phyloP scores from a whole-genome alignment of 768 basidiomycete genomes.

The Suillus sp. region DNA sequence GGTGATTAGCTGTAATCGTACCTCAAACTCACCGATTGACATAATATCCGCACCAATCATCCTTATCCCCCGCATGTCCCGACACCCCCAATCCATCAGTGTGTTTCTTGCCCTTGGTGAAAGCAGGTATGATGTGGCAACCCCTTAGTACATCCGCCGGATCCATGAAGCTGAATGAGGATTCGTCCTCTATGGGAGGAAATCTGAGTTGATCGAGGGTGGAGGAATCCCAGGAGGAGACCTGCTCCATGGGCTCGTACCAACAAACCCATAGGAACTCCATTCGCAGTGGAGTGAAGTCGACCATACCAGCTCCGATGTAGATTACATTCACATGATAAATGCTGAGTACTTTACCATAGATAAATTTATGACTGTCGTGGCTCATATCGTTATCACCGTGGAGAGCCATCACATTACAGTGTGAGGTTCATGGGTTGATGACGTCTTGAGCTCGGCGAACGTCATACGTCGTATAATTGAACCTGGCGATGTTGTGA shows the following conservation, averaged over 20 bases:
- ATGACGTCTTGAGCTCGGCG: no score
- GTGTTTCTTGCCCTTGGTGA: slow-evolving; percentile 7
- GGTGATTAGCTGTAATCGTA: neutral
- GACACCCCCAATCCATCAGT: neutral
- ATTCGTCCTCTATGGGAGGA: neutral
- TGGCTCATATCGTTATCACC: no score
- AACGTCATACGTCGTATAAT: no score
- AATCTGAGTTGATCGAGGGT: slow-evolving; percentile 7
- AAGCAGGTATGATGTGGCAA: slow-evolving; percentile 13
- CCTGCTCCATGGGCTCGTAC: neutral
- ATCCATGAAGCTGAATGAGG: slow-evolving; percentile 12
- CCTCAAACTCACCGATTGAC: neutral
- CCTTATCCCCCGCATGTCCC: neutral
- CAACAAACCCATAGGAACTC: slow-evolving; percentile 12
- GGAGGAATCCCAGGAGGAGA: neutral
- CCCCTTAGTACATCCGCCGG: slow-evolving; percentile 4
- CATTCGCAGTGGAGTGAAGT: slow-evolving; percentile 1
- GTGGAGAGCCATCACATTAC: no score
- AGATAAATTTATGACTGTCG: no score
- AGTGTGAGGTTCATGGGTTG: no score
- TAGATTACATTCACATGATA: neutral
- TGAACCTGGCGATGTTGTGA: no score
- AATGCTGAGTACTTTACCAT: no score
- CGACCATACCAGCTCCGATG: neutral
- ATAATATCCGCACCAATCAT: neutral